Conservation (phyloP, 2,329 filamentous ascomycete genomes). For the Thelonectria rubi region DNA sequence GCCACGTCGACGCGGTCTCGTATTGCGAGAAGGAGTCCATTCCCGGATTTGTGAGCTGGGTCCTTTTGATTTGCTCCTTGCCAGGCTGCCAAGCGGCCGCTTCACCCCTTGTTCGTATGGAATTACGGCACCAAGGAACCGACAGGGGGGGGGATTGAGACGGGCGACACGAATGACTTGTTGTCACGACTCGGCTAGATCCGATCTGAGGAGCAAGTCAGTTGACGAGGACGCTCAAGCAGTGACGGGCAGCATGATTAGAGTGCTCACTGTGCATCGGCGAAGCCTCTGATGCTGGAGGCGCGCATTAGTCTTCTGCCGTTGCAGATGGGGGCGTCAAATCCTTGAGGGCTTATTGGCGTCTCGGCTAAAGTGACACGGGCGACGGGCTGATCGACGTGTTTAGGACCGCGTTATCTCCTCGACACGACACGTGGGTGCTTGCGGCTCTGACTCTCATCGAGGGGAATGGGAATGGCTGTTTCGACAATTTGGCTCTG, state of each 20-base stretch:
- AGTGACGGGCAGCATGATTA: no score
- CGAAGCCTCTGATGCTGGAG: no score
- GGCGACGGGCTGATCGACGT: background rate
- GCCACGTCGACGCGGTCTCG: background rate
- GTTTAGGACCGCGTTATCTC: background rate
- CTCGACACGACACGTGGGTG: background rate
- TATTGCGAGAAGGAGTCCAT: background rate
- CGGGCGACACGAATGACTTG: background rate
- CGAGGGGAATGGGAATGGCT: no score
- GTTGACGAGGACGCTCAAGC: background rate
- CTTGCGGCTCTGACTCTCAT: no score
- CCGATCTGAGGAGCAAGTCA: background rate
- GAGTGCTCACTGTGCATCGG: no score
- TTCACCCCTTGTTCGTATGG: background rate
- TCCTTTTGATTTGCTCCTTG: background rate
- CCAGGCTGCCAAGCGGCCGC: background rate
- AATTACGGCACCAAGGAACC: background rate
- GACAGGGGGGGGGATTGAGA: background rate
- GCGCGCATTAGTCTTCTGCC: no score
- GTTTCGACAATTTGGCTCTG: no score
- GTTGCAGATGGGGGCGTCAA: no score
- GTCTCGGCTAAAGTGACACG: background rate
- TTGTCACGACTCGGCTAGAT: background rate
- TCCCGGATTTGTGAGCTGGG: background rate
- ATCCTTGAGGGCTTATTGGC: background rate